Evolutionary conservation across 805 yeast species (phyloP), one percentile per base, ranked within the genome.

Genomic region (Candida insectalens): DNA sequence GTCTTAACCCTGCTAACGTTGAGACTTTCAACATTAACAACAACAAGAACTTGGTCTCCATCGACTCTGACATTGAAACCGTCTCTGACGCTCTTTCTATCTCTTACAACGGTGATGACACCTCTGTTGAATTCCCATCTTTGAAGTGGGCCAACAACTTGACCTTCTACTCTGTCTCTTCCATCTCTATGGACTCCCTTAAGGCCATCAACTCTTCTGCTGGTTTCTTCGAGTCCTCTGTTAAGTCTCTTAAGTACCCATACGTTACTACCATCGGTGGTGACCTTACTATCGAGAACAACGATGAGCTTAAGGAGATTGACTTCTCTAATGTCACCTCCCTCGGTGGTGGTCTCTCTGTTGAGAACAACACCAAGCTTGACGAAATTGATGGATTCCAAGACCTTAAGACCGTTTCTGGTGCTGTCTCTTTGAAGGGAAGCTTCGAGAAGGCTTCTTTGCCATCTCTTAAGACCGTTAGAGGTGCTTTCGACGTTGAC

Each of bases 321-420:
- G 75, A 78, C 45, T 80, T 85, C 70, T 66, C 82, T 34, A 59
- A 69, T 56, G 74, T 92, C 62, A 67, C 77, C 41, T 44, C 71
- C 32, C 67, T 92, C 51, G 94, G 89, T 59, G 97, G 98, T 74
- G 98, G 96, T 62, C 83, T 92, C 61, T 78, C 73, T 51, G 67
- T 92, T 55, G 75, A 83, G 44, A 84, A 87, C 77, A 92, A 92
- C 81, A 65, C 83, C 45, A 61, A 69, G 36, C 76, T 89, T 57
- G 60, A 56, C 32, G 50, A 69, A 38, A 67, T 89, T 55, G 67
- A 67, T 38, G 89, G 85, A 56, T 83, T 92, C 75, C 77, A 77
- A 48, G 55, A 68, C 45, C 70, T 92, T 53, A 62, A 68, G 57
- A 61, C 82, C 40, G 74, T 89, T 51, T 83, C 82, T 56, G 97